phyloP scores from a whole-genome alignment of 345 rosid species.

The Linum usitatissimum region DNA sequence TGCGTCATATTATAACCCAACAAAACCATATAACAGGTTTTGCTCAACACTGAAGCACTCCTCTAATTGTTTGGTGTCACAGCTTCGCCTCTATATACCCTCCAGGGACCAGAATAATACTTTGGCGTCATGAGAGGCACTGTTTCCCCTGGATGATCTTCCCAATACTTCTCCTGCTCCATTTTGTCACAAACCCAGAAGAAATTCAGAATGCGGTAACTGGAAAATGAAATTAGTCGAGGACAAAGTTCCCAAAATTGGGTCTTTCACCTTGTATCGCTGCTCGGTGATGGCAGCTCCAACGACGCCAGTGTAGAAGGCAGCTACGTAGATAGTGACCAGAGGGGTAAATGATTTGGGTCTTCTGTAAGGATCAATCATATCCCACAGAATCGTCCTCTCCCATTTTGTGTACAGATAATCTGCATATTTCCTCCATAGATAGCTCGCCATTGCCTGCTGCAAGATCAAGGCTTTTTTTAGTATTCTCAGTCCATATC shows the following conservation, averaged over 20 bases:
- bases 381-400: conserved; percentile 68
- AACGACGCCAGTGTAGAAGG: conserved; percentile 84
- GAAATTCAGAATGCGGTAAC: no score
- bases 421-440: conserved; percentile 86
- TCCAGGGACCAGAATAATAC: conserved; percentile 82
- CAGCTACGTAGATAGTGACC: conserved; percentile 51
- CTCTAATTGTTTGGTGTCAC: background rate
- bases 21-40: no score
- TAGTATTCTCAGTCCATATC: no score
- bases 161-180: conserved; percentile 83
- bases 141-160: conserved; percentile 75
- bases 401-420: conserved; percentile 63
- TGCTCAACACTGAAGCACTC: no score
- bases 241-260: background rate
- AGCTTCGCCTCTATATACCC: conserved; percentile 54
- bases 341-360: conserved; percentile 78
- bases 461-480: no score
- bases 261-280: conserved; percentile 48
- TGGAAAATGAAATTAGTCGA: no score
- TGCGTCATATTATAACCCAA: no score
- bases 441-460: conserved; percentile 38
- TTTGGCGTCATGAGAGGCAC: conserved; percentile 76
- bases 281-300: conserved; percentile 86
- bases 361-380: conserved; percentile 70
- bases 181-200: background rate